Evolutionary conservation across 441 rosid species (phyloP).

Genomic region (Erysimum cheiri): DNA sequence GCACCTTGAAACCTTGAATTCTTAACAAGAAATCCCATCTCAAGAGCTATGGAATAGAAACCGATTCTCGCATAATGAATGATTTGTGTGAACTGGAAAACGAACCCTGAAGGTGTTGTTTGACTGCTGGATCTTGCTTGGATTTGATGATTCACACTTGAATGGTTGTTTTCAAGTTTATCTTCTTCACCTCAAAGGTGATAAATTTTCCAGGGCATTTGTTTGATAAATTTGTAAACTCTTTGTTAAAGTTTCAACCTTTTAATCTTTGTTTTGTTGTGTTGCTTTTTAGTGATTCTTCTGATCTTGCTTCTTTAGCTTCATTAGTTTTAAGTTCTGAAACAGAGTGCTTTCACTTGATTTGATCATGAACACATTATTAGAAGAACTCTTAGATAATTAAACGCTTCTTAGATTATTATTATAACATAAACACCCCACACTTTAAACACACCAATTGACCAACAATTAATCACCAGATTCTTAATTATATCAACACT

Average conservation of each 20-base stretch:
- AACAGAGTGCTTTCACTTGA: slow-evolving; percentile 8
- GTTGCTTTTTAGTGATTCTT: not conserved
- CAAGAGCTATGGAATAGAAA: slow-evolving; percentile 13
- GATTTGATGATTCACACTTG: slow-evolving; percentile 4
- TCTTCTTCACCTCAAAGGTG: slow-evolving; percentile 33
- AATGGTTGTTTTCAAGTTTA: slow-evolving; percentile 9
- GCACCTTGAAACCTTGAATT: slow-evolving; percentile 25
- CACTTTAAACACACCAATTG: slow-evolving; percentile 34
- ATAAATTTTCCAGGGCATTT: not conserved
- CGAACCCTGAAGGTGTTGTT: slow-evolving; percentile 5
- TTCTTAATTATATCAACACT: slow-evolving; percentile 27
- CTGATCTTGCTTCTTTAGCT: not conserved
- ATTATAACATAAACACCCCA: slow-evolving; percentile 34
- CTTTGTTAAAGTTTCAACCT: slow-evolving; percentile 5
- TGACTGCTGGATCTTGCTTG: slow-evolving; percentile 22
- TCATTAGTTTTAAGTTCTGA: not conserved
- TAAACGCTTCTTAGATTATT: not conserved
- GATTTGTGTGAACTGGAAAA: slow-evolving; percentile 12
- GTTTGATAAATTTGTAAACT: slow-evolving; percentile 29
- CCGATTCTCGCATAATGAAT: slow-evolving; percentile 12
- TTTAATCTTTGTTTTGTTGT: slow-evolving; percentile 8
- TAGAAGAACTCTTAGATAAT: not conserved
- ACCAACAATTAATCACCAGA: slow-evolving; percentile 31
- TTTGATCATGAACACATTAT: slow-evolving; percentile 1
- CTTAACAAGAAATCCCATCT: not conserved